These are phyloP conservation scores for Tarenaya hassleriana DNA, from an alignment of 345 rosid genomes.

Conservation along the genomic window DNA sequence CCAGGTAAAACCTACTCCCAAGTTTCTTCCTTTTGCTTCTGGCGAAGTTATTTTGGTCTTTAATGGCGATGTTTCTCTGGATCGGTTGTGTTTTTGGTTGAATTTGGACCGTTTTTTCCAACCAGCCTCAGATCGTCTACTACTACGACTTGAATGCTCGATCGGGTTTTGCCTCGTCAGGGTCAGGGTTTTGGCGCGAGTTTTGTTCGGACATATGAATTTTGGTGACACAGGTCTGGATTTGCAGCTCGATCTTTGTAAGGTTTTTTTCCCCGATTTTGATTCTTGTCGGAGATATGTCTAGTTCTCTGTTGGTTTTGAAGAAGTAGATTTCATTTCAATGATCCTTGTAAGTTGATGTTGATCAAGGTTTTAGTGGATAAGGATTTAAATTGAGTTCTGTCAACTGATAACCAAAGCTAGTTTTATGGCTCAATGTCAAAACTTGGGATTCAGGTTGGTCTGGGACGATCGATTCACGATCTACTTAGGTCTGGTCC, in stretches of 20 bases:
- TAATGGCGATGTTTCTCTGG: slow-evolving; percentile 17
- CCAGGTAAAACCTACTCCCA: not conserved
- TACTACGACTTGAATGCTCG: slow-evolving; percentile 16
- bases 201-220: not conserved
- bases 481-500: not conserved
- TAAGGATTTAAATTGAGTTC: not conserved
- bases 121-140: slow-evolving; percentile 24
- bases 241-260: not conserved
- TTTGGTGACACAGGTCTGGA: slow-evolving; percentile 9
- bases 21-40: slow-evolving; percentile 6
- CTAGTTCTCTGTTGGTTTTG: slow-evolving; percentile 9
- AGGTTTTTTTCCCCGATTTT: not conserved
- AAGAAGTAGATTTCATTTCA: slow-evolving; percentile 10
- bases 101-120: slow-evolving; percentile 7
- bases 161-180: slow-evolving; percentile 12
- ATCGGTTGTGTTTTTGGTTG: slow-evolving; percentile 21
- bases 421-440: slow-evolving; percentile 11
- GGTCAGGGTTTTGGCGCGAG: slow-evolving; percentile 8
- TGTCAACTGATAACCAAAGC: slow-evolving; percentile 10
- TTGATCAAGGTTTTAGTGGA: not conserved
- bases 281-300: not conserved
- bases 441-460: not conserved
- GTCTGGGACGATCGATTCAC: not conserved
- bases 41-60: slow-evolving; percentile 8
- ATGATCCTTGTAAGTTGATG: not conserved